A percentile compares a stretch with the other conserved stretches of the same genome.
Conservation (phyloP, 2,329 filamentous ascomycete species). For the Bipolaris gigantea region DNA sequence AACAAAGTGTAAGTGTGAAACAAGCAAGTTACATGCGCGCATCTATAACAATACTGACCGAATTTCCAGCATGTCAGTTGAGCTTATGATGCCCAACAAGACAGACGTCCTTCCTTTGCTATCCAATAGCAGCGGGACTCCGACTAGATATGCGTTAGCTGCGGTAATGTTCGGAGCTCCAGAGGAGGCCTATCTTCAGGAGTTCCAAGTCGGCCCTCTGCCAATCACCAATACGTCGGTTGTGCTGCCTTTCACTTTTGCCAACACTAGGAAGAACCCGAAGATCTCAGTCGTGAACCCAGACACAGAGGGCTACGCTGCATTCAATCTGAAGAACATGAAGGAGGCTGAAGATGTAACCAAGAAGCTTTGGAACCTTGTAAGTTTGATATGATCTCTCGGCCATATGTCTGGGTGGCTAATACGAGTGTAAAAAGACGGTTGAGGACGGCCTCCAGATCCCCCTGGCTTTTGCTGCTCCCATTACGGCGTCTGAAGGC, state of each 20-base stretch:
- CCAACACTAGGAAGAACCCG: neutral
- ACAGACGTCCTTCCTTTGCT: neutral
- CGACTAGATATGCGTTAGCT: neutral
- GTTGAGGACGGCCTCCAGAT: neutral
- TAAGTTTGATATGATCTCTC: neutral
- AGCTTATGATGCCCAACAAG: conserved; percentile 1
- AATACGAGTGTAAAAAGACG: neutral
- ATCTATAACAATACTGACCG: neutral
- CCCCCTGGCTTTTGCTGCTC: neutral
- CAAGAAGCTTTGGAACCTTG: neutral
- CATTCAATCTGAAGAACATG: neutral
- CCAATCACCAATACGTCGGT: neutral
- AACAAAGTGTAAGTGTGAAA: neutral
- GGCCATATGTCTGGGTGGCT: neutral
- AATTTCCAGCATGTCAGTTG: neutral
- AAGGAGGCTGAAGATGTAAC: neutral
- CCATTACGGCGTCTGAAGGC: neutral
- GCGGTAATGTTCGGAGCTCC: conserved; percentile 2
- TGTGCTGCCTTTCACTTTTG: neutral
- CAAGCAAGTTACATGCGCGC: neutral
- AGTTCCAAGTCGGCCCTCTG: conserved; percentile 1
- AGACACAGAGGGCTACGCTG: neutral
- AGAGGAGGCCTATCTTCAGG: neutral
- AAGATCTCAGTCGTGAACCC: neutral
- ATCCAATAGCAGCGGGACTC: neutral